Base-by-base conservation (phyloP, 164 flowering plant species). In the Pachysandra terminalis region DNA sequence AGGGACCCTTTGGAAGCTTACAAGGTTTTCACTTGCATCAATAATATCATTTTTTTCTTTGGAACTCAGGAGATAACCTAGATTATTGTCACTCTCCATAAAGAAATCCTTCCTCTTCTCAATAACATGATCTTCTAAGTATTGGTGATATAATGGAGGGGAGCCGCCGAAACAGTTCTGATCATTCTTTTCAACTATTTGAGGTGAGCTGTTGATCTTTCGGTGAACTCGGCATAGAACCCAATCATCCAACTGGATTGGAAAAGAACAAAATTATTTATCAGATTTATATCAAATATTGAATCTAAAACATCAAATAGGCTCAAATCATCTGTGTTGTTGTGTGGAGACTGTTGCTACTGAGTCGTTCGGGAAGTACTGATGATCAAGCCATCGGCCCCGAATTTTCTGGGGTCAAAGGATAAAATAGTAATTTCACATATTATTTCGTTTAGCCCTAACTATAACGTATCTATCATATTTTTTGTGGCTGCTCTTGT, bases 171-270 rank as follows among this genome's bases (percentile, higher is more conserved):
- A 51, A 12, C n/a, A 52, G 54, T 28, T 59, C 24, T n/a, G n/a
- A n/a, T 65, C 68, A 24, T 58, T 21, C 27, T 41, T 67, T 9
- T 72, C 69, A 24, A 61, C 63, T 4, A 24, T 49, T 17, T 68
- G 77, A 40, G 24, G 23, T 19, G 70, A 53, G 32, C 16, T 26
- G 60, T 19, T 48, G 64, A 25, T 61, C 65, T 71, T 80, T 40
- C 70, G 77, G 26, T 72, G 77, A 62, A 63, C 79, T 57, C 81
- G 79, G 68, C 83, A 81, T 51, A 81, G 66, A 45, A 78, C 81
- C 79, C 83, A 81, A 65, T 75, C 80, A 71, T 78, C 81, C 76
- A 81, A 67, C 80, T 77, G 64, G 59, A n/a, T n/a, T n/a, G n/a
- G n/a, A 66, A 61, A 56, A 19, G 58, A 5, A 5, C 45, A 40